Base-by-base conservation (phyloP, 2,329 filamentous ascomycete genomes). In the Thermomyces lanuginosus region DNA sequence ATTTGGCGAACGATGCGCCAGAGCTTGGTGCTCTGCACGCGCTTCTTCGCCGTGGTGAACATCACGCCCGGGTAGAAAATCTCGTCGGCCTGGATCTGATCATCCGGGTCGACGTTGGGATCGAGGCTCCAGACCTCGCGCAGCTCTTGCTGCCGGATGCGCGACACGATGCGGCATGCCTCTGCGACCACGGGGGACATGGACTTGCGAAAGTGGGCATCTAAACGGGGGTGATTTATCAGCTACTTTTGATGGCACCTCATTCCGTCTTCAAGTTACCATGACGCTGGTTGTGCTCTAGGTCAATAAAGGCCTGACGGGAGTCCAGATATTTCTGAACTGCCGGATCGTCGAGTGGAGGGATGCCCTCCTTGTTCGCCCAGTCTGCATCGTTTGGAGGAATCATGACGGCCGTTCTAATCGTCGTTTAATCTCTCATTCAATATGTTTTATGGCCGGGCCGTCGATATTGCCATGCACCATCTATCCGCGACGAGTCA, bases 51-150 rank as follows among this genome's bases (percentile, higher is more conserved):
- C 18, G 86, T 64, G 18, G 69, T 74, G 54, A 92, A 93, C 78
- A 92, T 89, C 76, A 92, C 92, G 7, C 84, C 84, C 1, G 82
- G 82, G 46, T 78, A 81, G 26, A 86, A 59, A 38, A 72, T 69
- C 34, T 70, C 65, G 40, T 71, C 62, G 14, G 57, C 58, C 30
- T 69, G 56, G 36, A n/a, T n/a, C n/a, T 68, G 65, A 3, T 75
- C 72, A 3, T 82, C 58, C 22, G 23, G 27, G 6, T 5, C n/a
- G 18, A 20, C 18, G 7, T 20, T 16, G 4, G 30, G 8, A 6
- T 63, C 63, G 43, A 84, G 73, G 41, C 74, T 82, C 84, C 83
- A 92, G 33, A 86, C 59, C 2, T 70, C 74, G 27, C 64, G 60
- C 42, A 74, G 69, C 56, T 95, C 86, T 41, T 80, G 69, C 27